Percentiles rank a stretch among this genome's conserved stretches.
These are phyloP conservation scores for Ascochyta koolunga DNA, from an alignment of 2,329 filamentous ascomycete species.

Conservation along the genomic window DNA sequence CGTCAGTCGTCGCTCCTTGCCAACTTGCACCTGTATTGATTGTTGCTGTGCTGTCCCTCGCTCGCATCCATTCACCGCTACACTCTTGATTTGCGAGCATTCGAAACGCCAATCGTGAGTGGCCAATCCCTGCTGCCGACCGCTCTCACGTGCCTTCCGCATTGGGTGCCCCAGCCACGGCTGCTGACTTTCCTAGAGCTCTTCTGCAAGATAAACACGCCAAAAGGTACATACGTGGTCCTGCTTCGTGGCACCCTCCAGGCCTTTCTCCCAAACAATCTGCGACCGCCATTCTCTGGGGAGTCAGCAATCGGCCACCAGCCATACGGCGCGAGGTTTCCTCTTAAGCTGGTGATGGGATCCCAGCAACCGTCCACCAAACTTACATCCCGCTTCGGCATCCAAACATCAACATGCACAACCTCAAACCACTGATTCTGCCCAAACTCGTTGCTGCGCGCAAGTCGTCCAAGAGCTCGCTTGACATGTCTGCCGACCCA, in stretches of 20 bases:
- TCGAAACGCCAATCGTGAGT: slow-evolving; percentile 20
- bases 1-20: slow-evolving; percentile 28
- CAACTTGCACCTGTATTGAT: slow-evolving; percentile 19
- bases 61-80: slow-evolving; percentile 10
- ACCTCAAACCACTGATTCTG: slow-evolving; percentile 48
- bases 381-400: slow-evolving; percentile 35
- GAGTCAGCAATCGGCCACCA: slow-evolving; percentile 26
- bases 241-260: slow-evolving; percentile 47
- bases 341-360: slow-evolving; percentile 47
- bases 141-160: slow-evolving; percentile 41
- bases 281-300: slow-evolving; percentile 38
- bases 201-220: slow-evolving; percentile 34
- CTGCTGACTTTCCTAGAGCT: slow-evolving; percentile 33
- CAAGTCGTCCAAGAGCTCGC: slow-evolving; percentile 43
- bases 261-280: slow-evolving; percentile 36
- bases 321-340: slow-evolving; percentile 20
- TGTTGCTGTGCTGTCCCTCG: slow-evolving; percentile 24
- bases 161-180: slow-evolving; percentile 32
- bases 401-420: slow-evolving; percentile 40
- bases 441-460: slow-evolving; percentile 48
- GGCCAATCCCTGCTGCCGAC: slow-evolving; percentile 28
- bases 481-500: slow-evolving; percentile 42
- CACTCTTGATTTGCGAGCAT: background rate
- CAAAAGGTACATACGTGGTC: slow-evolving; percentile 46
- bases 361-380: slow-evolving; percentile 38